Evolutionary conservation across 331 rosid genomes (phyloP).

Genomic region (Rosa hybrid): DNA sequence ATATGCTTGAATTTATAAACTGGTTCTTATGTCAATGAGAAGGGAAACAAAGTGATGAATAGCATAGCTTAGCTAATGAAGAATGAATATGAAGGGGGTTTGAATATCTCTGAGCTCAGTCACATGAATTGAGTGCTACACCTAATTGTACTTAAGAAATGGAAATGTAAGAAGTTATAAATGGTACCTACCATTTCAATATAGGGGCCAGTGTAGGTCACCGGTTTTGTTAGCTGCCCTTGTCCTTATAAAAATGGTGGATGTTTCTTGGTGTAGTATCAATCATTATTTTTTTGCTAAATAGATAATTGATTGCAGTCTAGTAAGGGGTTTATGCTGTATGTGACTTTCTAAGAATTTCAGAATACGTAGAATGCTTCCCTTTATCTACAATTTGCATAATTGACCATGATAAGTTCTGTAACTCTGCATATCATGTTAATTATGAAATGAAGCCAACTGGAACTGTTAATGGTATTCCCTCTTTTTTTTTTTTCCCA

Average conservation of each 20-base stretch:
- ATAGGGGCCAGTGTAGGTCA: not conserved
- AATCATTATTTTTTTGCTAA: not conserved
- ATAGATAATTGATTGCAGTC: not conserved
- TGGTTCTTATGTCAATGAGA: not conserved
- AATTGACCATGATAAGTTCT: not conserved
- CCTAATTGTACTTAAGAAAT: not conserved
- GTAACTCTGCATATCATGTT: not conserved
- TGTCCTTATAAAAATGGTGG: not conserved
- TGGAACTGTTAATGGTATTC: not conserved
- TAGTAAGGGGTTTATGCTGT: not conserved
- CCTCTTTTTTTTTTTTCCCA: not conserved
- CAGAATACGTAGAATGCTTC: not conserved
- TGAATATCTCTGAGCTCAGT: not conserved
- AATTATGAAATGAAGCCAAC: not conserved
- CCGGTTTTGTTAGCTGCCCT: not conserved
- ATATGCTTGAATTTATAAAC: not conserved
- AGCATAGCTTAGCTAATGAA: not conserved
- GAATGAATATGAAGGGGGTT: not conserved
- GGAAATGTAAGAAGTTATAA: not conserved
- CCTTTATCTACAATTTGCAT: not conserved
- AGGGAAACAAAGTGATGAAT: not conserved
- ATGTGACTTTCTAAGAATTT: not conserved
- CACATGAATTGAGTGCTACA: not conserved
- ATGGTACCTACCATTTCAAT: not conserved
- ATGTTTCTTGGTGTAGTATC: not conserved